A percentile compares a stretch with the other conserved stretches of the same genome.
These are phyloP conservation scores for Aspergillus ochraceoroseus DNA, from an alignment of 2,329 filamentous ascomycete genomes.

Conservation along the genomic window DNA sequence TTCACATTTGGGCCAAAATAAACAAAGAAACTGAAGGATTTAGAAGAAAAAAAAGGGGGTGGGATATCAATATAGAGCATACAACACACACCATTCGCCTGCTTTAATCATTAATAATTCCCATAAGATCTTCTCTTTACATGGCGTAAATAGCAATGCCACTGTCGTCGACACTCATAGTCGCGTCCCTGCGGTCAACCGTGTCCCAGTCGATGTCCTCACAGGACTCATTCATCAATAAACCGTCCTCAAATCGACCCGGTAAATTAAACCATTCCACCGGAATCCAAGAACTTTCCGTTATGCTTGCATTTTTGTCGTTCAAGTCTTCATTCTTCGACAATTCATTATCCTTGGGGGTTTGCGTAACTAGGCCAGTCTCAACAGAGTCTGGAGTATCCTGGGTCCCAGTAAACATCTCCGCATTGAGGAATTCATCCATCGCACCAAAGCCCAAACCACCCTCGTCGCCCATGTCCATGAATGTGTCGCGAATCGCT, in stretches of 20 bases:
- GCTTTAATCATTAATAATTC: constrained; percentile 11
- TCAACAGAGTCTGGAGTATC: constrained; percentile 40
- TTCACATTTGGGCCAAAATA: constrained; percentile 20
- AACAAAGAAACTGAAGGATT: background rate
- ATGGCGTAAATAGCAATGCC: constrained; percentile 28
- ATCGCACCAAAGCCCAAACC: constrained; percentile 34
- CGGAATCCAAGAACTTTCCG: constrained; percentile 32
- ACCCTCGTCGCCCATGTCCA: constrained; percentile 28
- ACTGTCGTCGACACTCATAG: constrained; percentile 24
- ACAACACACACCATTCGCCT: constrained; percentile 14
- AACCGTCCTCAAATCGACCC: constrained; percentile 24
- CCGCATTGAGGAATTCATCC: constrained; percentile 37
- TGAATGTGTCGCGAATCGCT: constrained; percentile 38
- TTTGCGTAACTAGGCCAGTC: constrained; percentile 33
- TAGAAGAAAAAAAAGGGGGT: background rate
- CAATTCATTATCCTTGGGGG: constrained; percentile 36
- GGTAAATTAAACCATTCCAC: constrained; percentile 34
- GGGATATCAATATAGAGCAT: constrained; percentile 1
- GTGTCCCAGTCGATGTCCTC: constrained; percentile 41
- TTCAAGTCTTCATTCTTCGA: constrained; percentile 31
- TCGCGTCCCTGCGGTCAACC: constrained; percentile 30
- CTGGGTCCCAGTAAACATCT: constrained; percentile 34
- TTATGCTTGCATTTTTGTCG: constrained; percentile 25
- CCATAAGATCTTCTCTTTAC: constrained; percentile 19
- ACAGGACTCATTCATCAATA: constrained; percentile 28